phyloP scores from a whole-genome alignment of 805 yeast species.

The Candida ipomoeae region DNA sequence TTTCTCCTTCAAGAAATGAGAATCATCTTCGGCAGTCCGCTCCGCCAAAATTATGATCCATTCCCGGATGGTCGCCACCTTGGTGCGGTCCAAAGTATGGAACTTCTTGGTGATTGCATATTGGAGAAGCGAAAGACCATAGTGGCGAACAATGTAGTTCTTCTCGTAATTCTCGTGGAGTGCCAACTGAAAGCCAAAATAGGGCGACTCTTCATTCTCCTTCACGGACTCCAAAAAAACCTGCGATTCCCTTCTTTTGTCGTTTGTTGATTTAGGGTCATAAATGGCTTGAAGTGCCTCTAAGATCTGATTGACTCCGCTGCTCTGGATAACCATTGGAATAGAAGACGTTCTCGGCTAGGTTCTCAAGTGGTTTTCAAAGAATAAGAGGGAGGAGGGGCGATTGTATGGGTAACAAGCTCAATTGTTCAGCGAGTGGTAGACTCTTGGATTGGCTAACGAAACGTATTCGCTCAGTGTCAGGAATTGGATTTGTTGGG shows the following conservation, averaged over 20 bases:
- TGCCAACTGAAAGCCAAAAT: slow-evolving; percentile 88
- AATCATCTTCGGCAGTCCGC: slow-evolving; percentile 60
- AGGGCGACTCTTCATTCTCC: slow-evolving; percentile 76
- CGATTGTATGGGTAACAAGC: neutral
- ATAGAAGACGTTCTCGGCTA: no score
- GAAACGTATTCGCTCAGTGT: neutral
- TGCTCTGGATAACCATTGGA: slow-evolving; percentile 50
- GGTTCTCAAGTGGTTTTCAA: neutral
- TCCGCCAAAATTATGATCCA: slow-evolving; percentile 82
- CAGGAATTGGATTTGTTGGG: neutral
- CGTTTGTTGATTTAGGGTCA: slow-evolving; percentile 58
- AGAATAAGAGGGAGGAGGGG: neutral
- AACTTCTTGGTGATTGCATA: slow-evolving; percentile 61
- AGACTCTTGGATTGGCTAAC: neutral
- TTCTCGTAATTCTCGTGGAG: slow-evolving; percentile 51
- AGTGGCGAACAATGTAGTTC: slow-evolving; percentile 78
- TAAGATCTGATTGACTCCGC: slow-evolving; percentile 69
- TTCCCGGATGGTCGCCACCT: slow-evolving; percentile 62
- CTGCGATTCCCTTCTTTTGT: slow-evolving; percentile 52
- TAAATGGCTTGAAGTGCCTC: slow-evolving; percentile 75
- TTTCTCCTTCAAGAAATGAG: slow-evolving; percentile 87
- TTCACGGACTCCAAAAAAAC: slow-evolving; percentile 71
- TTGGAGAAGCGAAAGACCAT: slow-evolving; percentile 78
- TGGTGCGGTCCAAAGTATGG: slow-evolving; percentile 50
- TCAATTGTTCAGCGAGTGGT: neutral